phyloP scores from a whole-genome alignment of 2,329 filamentous ascomycete genomes.

The Fusarium equiseti region DNA sequence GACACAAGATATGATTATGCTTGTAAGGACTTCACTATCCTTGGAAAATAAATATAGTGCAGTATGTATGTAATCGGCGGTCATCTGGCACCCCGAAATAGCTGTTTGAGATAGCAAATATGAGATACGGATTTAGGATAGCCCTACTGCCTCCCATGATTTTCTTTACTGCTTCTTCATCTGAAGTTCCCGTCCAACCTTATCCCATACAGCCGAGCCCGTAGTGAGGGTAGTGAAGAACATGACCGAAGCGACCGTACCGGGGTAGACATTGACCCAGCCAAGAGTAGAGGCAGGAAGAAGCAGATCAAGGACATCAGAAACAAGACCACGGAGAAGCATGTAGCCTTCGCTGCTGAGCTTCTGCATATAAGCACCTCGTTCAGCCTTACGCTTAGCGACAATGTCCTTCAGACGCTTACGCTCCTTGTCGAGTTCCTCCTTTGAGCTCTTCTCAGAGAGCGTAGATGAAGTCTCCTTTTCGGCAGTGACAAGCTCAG shows the following conservation, averaged over 20 bases:
- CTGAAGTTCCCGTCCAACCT: conserved; percentile 52
- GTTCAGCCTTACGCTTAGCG: conserved; percentile 51
- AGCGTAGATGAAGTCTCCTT: conserved; percentile 34
- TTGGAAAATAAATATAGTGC: not conserved
- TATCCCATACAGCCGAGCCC: conserved; percentile 71
- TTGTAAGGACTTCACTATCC: not conserved
- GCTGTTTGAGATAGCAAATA: conserved; percentile 10
- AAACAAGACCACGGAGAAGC: conserved; percentile 62
- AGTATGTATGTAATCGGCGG: not conserved
- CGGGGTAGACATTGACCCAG: conserved; percentile 66
- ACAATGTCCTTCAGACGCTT: conserved; percentile 53
- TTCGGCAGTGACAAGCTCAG: conserved; percentile 25
- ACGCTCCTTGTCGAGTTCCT: conserved; percentile 50
- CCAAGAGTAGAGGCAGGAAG: conserved; percentile 71
- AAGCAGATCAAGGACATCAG: conserved; percentile 71
- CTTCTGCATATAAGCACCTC: conserved; percentile 48
- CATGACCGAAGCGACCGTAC: conserved; percentile 69
- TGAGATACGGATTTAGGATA: conserved; percentile 6
- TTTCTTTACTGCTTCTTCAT: conserved; percentile 23
- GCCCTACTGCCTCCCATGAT: not conserved
- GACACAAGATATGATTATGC: not conserved
- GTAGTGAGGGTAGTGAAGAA: conserved; percentile 72
- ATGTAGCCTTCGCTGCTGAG: conserved; percentile 48
- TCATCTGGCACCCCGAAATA: not conserved
- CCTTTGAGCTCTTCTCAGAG: conserved; percentile 37